Base-by-base conservation (phyloP, 2,329 filamentous ascomycete species). In the Ascochyta clinopodiicola region DNA sequence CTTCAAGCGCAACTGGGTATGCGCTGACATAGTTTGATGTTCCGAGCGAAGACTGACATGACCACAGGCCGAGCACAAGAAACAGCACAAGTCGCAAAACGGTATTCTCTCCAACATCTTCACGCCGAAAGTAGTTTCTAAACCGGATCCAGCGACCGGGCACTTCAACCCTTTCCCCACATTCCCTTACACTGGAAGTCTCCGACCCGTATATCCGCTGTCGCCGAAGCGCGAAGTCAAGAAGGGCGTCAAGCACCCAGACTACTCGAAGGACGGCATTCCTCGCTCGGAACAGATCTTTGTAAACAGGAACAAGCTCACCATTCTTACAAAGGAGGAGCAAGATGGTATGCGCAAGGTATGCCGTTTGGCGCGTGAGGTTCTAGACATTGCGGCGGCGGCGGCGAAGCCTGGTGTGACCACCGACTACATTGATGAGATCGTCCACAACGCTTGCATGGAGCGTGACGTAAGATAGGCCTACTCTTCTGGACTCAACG, bases 1-100 rank as follows among this genome's bases (percentile, higher is more conserved):
- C 82, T 99, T 99, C 81, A 98, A 97, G 84, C 89, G 88, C 77
- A 99, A 92, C 82, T 99, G 95, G 95, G 95, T 98, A 87, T 68
- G 65, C 66, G 63, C 55, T 66, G 63, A 61, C 56, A 62, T 43
- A n/a, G 24, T 21, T 42, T 45, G 37, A 39, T 44, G 21, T 54
- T 43, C 51, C 57, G 52, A 44, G 37, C 45, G 60, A 44, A 51
- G 45, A 43, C 69, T 73, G 67, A 73, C 57, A 27, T 42, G 34
- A 39, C 52, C 17, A 47, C 70, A 97, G 93, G 81, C 80, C 75
- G 86, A 88, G 59, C 94, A 98, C 81, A 98, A 97, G 80, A 78
- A 82, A 59, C 76, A 88, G 65, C 92, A 96, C 81, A 97, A 96
- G 81, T 84, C 88, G 78, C 88, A 92, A 77, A 86, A 85, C 84